These are phyloP conservation scores for Moricandia arvensis DNA, from an alignment of 345 rosid species.

Conservation along the genomic window DNA sequence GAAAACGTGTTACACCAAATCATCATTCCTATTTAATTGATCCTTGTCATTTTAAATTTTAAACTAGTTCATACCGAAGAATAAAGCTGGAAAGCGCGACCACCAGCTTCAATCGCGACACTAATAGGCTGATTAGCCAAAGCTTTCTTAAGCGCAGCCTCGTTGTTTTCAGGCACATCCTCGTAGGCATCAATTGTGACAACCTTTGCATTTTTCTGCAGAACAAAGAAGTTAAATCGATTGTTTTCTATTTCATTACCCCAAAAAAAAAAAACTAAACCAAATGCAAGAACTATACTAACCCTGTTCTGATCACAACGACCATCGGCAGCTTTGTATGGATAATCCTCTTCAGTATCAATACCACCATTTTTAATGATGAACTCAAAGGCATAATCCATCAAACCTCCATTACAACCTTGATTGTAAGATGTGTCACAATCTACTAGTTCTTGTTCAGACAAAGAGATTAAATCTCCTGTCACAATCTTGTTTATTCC, in stretches of 20 bases:
- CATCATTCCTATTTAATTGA: background rate
- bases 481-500: conserved; percentile 89
- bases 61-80: conserved; percentile 33
- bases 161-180: conserved; percentile 67
- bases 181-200: conserved; percentile 74
- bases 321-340: conserved; percentile 62
- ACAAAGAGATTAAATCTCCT: conserved; percentile 64
- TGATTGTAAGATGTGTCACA: conserved; percentile 74
- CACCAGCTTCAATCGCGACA: conserved; percentile 85
- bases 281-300: conserved; percentile 2
- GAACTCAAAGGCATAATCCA: conserved; percentile 92
- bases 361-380: conserved; percentile 88
- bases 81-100: conserved; percentile 80
- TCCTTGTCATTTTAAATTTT: background rate
- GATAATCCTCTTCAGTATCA: conserved; percentile 80
- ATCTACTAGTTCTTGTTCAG: conserved; percentile 94
- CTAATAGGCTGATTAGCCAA: conserved; percentile 78
- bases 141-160: conserved; percentile 68
- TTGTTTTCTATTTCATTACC: background rate
- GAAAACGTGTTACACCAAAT: background rate
- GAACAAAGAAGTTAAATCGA: background rate
- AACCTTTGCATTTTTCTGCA: conserved; percentile 83
- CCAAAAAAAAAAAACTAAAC: background rate
- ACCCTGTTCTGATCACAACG: conserved; percentile 74
- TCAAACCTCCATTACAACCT: conserved; percentile 94